These are phyloP conservation scores for Mycena albidolilacea DNA, from an alignment of 768 basidiomycete species.

Conservation along the genomic window DNA sequence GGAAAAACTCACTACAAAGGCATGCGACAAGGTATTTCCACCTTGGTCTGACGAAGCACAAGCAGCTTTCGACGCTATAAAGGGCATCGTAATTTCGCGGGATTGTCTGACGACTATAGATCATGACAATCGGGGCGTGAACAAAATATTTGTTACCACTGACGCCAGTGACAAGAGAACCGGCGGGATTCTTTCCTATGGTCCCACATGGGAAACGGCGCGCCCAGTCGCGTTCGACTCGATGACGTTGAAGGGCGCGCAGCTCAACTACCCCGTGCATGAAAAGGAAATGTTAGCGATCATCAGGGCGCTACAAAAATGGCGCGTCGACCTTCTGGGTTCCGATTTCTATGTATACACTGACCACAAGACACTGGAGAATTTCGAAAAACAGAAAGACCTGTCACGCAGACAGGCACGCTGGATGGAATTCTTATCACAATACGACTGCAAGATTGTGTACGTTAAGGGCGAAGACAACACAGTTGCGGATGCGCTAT, in stretches of 20 bases:
- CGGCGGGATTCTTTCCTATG: constrained; percentile 45
- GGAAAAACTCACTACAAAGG: too few relatives aligned
- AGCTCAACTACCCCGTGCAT: constrained; percentile 47
- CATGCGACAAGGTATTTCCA: too few relatives aligned
- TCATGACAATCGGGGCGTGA: constrained; percentile 28
- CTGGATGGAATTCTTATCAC: too few relatives aligned
- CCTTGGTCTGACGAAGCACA: too few relatives aligned
- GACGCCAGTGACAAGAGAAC: constrained; percentile 45
- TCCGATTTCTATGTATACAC: neutral
- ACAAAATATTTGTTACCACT: constrained; percentile 47
- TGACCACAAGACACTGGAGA: neutral
- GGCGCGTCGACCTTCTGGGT: neutral
- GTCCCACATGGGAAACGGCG: constrained; percentile 44
- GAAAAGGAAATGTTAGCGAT: neutral
- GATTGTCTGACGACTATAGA: constrained; percentile 1
- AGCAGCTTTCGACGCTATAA: too few relatives aligned
- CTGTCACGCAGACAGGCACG: too few relatives aligned
- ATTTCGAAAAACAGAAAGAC: neutral
- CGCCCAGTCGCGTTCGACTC: constrained; percentile 49
- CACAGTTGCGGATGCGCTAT: neutral
- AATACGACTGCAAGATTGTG: too few relatives aligned
- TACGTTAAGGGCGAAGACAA: too few relatives aligned
- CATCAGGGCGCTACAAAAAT: neutral
- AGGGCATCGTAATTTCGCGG: neutral
- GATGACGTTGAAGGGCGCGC: constrained; percentile 39